phyloP scores from a whole-genome alignment of 805 yeast genomes.

The Blastobotrys chiropterorum region DNA sequence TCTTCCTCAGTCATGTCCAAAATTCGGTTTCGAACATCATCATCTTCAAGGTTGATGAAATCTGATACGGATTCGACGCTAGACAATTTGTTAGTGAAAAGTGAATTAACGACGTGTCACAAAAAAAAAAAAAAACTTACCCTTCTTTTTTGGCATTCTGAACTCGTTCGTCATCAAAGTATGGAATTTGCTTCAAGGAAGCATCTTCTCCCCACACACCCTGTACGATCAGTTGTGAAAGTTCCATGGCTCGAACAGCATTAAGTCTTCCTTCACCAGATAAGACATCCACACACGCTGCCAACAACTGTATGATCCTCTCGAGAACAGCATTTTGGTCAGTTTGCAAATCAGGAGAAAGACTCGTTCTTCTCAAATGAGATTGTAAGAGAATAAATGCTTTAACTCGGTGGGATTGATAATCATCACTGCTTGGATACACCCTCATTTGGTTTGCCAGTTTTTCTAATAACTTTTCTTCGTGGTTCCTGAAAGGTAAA shows the following conservation, averaged over 20 bases:
- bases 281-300: constrained; percentile 67
- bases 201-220: constrained; percentile 78
- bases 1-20: constrained; percentile 46
- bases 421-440: constrained; percentile 37
- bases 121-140: constrained; percentile 10
- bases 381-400: constrained; percentile 75
- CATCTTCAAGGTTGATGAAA: constrained; percentile 69
- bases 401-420: constrained; percentile 55
- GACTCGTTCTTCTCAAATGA: constrained; percentile 58
- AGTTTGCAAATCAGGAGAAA: constrained; percentile 54
- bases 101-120: neutral
- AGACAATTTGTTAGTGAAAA: constrained; percentile 10
- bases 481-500: constrained; percentile 58
- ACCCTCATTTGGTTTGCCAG: constrained; percentile 60
- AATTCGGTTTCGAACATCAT: constrained; percentile 49
- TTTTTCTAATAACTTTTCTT: constrained; percentile 41
- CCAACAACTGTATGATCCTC: constrained; percentile 44
- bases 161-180: constrained; percentile 45
- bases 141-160: constrained; percentile 43
- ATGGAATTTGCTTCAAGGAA: constrained; percentile 78
- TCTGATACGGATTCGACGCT: constrained; percentile 72
- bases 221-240: constrained; percentile 82
- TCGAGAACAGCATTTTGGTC: constrained; percentile 54
- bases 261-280: constrained; percentile 76
- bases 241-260: constrained; percentile 78